A percentile compares a stretch with the other conserved stretches of the same genome.
Evolutionary conservation across 2,329 filamentous ascomycete species (phyloP).

Genomic region (Fusarium luffae): DNA sequence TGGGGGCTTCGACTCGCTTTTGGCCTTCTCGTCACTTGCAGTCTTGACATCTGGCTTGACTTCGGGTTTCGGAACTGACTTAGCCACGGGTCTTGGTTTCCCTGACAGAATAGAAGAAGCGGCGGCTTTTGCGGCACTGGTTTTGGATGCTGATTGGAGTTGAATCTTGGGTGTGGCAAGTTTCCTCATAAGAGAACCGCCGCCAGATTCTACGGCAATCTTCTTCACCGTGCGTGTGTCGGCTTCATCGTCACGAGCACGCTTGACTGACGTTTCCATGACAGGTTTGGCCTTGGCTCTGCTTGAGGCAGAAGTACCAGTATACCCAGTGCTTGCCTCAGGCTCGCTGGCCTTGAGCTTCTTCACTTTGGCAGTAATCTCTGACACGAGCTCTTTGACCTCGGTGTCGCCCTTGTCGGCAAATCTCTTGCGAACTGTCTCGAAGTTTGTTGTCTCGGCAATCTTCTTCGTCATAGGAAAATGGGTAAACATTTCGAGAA

Average conservation of each 20-base stretch:
- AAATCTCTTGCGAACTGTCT: slow-evolving; percentile 71
- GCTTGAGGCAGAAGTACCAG: slow-evolving; percentile 54
- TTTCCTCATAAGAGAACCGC: slow-evolving; percentile 54
- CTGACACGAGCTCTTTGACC: slow-evolving; percentile 69
- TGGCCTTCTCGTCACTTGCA: slow-evolving; percentile 49
- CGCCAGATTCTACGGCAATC: slow-evolving; percentile 55
- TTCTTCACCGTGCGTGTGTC: slow-evolving; percentile 57
- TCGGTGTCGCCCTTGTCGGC: slow-evolving; percentile 73
- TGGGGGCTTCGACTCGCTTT: slow-evolving; percentile 43
- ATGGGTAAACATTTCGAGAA: slow-evolving; percentile 69
- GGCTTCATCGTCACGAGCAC: slow-evolving; percentile 54
- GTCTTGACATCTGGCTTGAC: slow-evolving; percentile 44
- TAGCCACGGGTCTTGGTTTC: slow-evolving; percentile 59
- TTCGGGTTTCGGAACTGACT: slow-evolving; percentile 55
- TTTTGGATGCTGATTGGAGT: slow-evolving; percentile 47
- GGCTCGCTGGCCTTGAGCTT: slow-evolving; percentile 54
- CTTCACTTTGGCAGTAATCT: slow-evolving; percentile 62
- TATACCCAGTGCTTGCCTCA: slow-evolving; percentile 52
- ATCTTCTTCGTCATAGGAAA: slow-evolving; percentile 72
- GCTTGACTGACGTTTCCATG: slow-evolving; percentile 49
- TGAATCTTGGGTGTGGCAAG: slow-evolving; percentile 52
- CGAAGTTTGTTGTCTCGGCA: slow-evolving; percentile 72
- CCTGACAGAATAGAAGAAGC: slow-evolving; percentile 58
- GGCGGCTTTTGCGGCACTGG: slow-evolving; percentile 47
- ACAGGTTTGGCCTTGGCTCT: slow-evolving; percentile 52